phyloP scores from a whole-genome alignment of 768 basidiomycete species.

The Suillus bovinus region DNA sequence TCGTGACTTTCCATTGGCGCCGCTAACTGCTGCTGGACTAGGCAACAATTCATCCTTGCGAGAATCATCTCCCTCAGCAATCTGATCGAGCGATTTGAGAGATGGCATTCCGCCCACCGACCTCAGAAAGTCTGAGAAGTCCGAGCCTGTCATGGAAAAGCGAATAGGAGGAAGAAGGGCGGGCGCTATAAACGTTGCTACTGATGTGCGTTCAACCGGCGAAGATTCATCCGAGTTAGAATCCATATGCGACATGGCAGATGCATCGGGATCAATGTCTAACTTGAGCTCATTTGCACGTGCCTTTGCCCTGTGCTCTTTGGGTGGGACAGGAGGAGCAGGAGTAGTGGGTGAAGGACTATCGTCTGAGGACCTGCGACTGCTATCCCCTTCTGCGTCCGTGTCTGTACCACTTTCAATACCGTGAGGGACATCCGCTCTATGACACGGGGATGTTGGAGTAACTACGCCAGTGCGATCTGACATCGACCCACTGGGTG shows the following conservation, averaged over 20 bases:
- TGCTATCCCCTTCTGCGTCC: constrained; percentile 54
- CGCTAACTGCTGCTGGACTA: not conserved
- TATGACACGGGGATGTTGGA: constrained; percentile 62
- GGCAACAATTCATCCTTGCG: not conserved
- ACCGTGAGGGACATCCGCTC: constrained; percentile 68
- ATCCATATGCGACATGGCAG: constrained; percentile 32
- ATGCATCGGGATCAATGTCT: constrained; percentile 18
- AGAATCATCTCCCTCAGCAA: constrained; percentile 44
- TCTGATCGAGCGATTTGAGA: constrained; percentile 46
- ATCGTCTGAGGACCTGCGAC: constrained; percentile 28
- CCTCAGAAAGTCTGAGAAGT: constrained; percentile 75
- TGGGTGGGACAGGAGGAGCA: constrained; percentile 49
- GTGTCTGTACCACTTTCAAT: constrained; percentile 78
- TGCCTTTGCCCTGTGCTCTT: constrained; percentile 32
- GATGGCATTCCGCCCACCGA: constrained; percentile 54
- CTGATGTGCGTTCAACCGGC: constrained; percentile 65
- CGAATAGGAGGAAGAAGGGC: constrained; percentile 81
- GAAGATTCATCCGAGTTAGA: constrained; percentile 54
- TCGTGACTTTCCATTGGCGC: not conserved
- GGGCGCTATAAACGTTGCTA: constrained; percentile 81
- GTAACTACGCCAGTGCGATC: constrained; percentile 23
- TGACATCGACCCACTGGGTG: constrained; percentile 22
- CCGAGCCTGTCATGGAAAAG: constrained; percentile 82
- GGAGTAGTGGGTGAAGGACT: constrained; percentile 21
- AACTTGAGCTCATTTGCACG: constrained; percentile 33